Evolutionary conservation across 2,329 filamentous ascomycete genomes (phyloP).

Genomic region (Rhinocladiella mackenziei): DNA sequence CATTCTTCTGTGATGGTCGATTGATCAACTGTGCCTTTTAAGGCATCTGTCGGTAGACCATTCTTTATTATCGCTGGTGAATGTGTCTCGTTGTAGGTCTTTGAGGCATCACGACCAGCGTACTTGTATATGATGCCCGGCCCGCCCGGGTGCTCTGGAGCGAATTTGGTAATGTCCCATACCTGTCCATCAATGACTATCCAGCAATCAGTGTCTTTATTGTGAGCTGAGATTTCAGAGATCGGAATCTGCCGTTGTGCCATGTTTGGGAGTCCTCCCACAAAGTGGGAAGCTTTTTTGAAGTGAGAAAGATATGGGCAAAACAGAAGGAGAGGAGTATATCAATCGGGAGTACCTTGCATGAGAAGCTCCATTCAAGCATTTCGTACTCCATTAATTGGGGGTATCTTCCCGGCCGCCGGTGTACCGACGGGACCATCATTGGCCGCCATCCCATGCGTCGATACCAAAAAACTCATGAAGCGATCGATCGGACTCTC

Average conservation of each 20-base stretch:
- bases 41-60: slow-evolving; percentile 43
- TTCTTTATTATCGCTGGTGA: slow-evolving; percentile 46
- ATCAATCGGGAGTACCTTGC: too few relatives aligned
- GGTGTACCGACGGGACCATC: too few relatives aligned
- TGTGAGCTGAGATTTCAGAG: slow-evolving; percentile 45
- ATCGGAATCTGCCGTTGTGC: slow-evolving; percentile 18
- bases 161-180: slow-evolving; percentile 64
- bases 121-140: slow-evolving; percentile 41
- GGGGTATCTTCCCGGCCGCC: too few relatives aligned
- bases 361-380: too few relatives aligned
- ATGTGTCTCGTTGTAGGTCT: slow-evolving; percentile 52
- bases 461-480: too few relatives aligned
- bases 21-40: slow-evolving; percentile 49
- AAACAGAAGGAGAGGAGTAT: not conserved
- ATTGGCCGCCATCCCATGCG: too few relatives aligned
- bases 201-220: slow-evolving; percentile 55
- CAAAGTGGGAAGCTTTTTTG: not conserved
- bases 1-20: slow-evolving; percentile 49
- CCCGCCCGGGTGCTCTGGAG: slow-evolving; percentile 60
- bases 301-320: not conserved
- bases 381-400: too few relatives aligned
- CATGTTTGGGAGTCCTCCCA: slow-evolving; percentile 5
- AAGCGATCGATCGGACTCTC: too few relatives aligned
- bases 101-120: slow-evolving; percentile 53
- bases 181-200: slow-evolving; percentile 65